Conservation (phyloP, 768 basidiomycete species). For the Cubamyces lactineus region DNA sequence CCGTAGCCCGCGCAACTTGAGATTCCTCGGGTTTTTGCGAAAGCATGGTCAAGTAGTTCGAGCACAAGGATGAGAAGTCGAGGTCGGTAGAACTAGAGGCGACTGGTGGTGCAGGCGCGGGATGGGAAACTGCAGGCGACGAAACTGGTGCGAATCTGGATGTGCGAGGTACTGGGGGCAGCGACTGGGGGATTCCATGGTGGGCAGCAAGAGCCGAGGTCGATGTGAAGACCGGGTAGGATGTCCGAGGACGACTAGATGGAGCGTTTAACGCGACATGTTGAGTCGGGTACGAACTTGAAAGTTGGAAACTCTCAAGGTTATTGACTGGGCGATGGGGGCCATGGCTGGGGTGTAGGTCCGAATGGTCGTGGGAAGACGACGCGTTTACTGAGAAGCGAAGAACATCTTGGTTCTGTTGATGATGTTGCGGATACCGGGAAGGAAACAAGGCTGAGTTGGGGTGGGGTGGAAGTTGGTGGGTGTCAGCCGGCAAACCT, state of each 20-base stretch:
- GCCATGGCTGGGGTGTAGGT: constrained; percentile 33
- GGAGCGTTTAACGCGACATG: constrained; percentile 62
- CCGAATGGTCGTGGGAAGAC: constrained; percentile 31
- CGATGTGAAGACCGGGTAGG: constrained; percentile 60
- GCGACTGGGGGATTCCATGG: constrained; percentile 75
- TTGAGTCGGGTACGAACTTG: constrained; percentile 50
- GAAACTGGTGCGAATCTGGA: constrained; percentile 47
- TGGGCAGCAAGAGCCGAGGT: constrained; percentile 72
- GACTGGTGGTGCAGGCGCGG: constrained; percentile 25
- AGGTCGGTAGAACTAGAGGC: constrained; percentile 45
- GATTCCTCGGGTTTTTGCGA: constrained; percentile 41
- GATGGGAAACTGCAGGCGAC: constrained; percentile 37
- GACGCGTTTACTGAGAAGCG: constrained; percentile 32
- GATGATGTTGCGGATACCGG: constrained; percentile 24
- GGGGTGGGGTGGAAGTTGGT: constrained; percentile 21
- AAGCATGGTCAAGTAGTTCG: constrained; percentile 74
- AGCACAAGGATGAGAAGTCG: constrained; percentile 48
- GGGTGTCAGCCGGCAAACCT: constrained; percentile 24
- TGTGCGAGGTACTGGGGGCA: constrained; percentile 71
- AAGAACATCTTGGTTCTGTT: constrained; percentile 32
- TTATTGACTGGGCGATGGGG: constrained; percentile 28
- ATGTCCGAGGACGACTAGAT: constrained; percentile 68
- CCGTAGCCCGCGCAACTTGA: constrained; percentile 30
- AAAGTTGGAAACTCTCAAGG: constrained; percentile 58
- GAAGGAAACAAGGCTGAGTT: constrained; percentile 34